Percentiles rank a stretch among this genome's conserved stretches.
These are phyloP conservation scores for Telopea speciosissima DNA, from an alignment of 177 flowering plant species.

Conservation along the genomic window DNA sequence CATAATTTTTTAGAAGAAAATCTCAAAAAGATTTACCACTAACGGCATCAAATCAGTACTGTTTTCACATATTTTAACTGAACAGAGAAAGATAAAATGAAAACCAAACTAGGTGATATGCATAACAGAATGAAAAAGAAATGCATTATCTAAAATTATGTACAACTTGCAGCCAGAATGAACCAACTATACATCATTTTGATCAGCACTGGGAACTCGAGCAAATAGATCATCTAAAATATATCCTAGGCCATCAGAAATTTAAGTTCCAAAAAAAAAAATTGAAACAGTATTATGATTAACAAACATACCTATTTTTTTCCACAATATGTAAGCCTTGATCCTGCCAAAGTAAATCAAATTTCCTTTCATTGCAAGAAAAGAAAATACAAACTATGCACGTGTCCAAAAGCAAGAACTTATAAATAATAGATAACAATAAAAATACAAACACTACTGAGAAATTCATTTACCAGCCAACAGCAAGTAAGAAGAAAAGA, in stretches of 20 bases:
- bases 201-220: too few relatives aligned
- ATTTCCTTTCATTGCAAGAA: background rate
- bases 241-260: background rate
- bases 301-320: slow-evolving; percentile 51
- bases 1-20: too few relatives aligned
- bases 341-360: slow-evolving; percentile 50
- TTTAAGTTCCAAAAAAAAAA: background rate
- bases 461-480: too few relatives aligned
- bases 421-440: too few relatives aligned
- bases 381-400: too few relatives aligned
- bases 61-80: background rate
- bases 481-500: too few relatives aligned
- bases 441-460: too few relatives aligned
- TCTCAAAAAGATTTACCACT: too few relatives aligned
- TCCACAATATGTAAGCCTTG: slow-evolving; percentile 32
- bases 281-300: background rate
- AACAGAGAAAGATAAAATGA: background rate
- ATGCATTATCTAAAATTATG: background rate
- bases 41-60: too few relatives aligned
- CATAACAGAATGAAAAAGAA: background rate
- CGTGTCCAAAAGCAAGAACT: too few relatives aligned
- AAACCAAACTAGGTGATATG: background rate
- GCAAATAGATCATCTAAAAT: too few relatives aligned
- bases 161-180: background rate
- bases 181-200: too few relatives aligned